These are phyloP conservation scores for Neofusicoccum cordaticola DNA, from an alignment of 2,329 filamentous ascomycete genomes.

Conservation along the genomic window DNA sequence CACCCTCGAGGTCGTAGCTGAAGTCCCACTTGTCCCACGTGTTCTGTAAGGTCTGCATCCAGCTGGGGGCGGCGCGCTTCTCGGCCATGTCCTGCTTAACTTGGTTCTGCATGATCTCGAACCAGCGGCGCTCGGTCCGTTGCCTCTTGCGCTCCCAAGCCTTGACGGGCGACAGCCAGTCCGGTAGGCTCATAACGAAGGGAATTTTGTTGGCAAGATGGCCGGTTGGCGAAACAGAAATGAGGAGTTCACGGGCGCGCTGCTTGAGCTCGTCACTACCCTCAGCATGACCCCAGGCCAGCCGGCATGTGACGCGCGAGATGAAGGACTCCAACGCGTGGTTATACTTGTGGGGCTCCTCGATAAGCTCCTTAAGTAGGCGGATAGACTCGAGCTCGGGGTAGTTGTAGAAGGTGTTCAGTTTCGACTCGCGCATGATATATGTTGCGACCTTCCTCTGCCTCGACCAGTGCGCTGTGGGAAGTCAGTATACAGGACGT, in stretches of 20 bases:
- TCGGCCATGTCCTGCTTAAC: conserved; percentile 35
- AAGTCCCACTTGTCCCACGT: conserved; percentile 41
- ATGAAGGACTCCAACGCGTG: conserved; percentile 46
- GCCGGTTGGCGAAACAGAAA: conserved; percentile 47
- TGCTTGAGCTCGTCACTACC: conserved; percentile 48
- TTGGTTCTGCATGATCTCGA: conserved; percentile 44
- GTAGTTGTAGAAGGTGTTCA: conserved; percentile 41
- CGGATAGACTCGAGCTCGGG: conserved; percentile 46
- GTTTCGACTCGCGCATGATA: conserved; percentile 45
- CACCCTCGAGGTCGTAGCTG: conserved; percentile 43
- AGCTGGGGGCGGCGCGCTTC: conserved; percentile 37
- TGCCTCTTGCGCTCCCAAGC: conserved; percentile 45
- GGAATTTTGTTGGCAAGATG: conserved; percentile 46
- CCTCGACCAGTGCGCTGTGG: conserved; percentile 38
- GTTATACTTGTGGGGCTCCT: conserved; percentile 43
- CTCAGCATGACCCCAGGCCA: conserved; percentile 46
- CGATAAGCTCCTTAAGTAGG: conserved; percentile 44
- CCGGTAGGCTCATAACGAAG: conserved; percentile 45
- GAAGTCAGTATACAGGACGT: conserved; percentile 21
- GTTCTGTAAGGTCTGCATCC: conserved; percentile 45
- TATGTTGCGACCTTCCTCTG: conserved; percentile 46
- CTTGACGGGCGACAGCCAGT: conserved; percentile 42
- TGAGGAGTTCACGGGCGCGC: conserved; percentile 45
- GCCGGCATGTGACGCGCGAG: conserved; percentile 45
- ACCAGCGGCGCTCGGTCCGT: conserved; percentile 44